Evolutionary conservation across 805 yeast species (phyloP).

Genomic region (Phaffomyces opuntiae): DNA sequence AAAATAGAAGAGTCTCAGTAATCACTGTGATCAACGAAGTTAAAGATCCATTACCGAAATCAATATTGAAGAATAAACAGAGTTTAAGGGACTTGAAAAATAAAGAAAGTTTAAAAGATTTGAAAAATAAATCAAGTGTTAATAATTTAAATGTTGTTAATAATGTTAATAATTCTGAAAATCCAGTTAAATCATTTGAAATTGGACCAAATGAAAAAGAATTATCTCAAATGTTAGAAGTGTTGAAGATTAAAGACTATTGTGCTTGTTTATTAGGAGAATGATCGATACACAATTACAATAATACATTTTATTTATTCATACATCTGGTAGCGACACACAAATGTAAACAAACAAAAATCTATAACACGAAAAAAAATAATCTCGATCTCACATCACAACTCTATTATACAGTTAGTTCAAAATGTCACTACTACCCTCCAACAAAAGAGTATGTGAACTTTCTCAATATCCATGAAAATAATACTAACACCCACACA

Average conservation of each 20-base stretch:
- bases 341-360: background rate
- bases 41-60: background rate
- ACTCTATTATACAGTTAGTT: too few relatives aligned
- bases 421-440: background rate
- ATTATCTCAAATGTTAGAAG: conserved; percentile 21
- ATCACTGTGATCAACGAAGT: too few relatives aligned
- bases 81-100: background rate
- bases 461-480: too few relatives aligned
- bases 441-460: background rate
- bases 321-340: background rate
- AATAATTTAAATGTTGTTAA: background rate
- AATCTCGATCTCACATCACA: too few relatives aligned
- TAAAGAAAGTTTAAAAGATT: background rate
- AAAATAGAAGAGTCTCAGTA: background rate
- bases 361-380: background rate
- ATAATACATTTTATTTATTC: too few relatives aligned
- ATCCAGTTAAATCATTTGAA: background rate
- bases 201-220: conserved; percentile 5
- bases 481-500: background rate
- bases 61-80: background rate
- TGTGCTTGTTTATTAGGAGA: conserved; percentile 7
- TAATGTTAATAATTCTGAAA: background rate
- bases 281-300: background rate
- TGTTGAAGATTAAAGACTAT: conserved; percentile 20
- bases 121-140: background rate